These are phyloP conservation scores for Penicillium canariense DNA, from an alignment of 495 filamentous ascomycete species.

Conservation along the genomic window DNA sequence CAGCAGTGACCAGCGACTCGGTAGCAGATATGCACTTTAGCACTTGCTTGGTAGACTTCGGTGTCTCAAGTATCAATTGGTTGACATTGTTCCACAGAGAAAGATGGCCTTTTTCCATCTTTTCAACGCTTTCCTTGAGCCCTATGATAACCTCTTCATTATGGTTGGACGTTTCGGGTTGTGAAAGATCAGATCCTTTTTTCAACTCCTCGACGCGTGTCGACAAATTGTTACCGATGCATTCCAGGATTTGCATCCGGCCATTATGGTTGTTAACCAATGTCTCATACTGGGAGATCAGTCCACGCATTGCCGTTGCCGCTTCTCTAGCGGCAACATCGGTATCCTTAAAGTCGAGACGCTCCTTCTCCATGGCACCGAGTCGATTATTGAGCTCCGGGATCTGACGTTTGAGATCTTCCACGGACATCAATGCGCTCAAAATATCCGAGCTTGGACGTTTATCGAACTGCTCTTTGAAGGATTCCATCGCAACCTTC, in stretches of 20 bases:
- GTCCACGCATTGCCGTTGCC: not conserved
- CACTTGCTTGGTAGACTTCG: not conserved
- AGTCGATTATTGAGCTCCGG: not conserved
- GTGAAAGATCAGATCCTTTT: not conserved
- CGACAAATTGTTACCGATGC: not conserved
- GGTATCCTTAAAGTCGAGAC: not conserved
- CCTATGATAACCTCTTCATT: too few species aligned
- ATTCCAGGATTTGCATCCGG: not conserved
- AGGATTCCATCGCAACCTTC: not conserved
- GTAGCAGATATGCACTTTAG: not conserved
- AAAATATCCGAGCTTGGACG: too few species aligned
- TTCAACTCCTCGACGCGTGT: too few species aligned
- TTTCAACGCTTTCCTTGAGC: not conserved
- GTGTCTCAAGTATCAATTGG: not conserved
- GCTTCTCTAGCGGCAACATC: not conserved
- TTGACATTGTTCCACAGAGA: not conserved
- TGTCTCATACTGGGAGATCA: not conserved
- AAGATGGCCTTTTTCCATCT: not conserved
- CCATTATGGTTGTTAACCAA: not conserved
- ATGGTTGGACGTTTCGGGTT: too few species aligned
- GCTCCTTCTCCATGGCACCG: not conserved
- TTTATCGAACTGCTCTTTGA: not conserved
- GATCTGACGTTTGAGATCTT: not conserved
- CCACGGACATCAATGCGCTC: not conserved
- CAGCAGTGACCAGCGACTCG: constrained; percentile 17